phyloP scores from a whole-genome alignment of 257 asterid genomes.

The Salvia splendens region DNA sequence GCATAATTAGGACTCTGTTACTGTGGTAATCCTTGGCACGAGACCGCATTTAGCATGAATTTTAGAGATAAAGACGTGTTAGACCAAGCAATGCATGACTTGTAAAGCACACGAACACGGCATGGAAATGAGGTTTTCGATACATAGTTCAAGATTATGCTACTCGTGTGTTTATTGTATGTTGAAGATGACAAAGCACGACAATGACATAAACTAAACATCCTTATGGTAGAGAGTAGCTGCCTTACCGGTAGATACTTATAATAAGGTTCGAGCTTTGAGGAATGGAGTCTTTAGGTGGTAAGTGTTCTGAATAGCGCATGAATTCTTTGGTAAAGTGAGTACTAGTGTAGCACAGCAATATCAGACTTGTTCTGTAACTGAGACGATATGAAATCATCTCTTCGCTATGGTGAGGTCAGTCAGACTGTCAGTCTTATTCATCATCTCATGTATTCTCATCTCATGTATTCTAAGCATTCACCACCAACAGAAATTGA shows the following conservation, averaged over 20 bases:
- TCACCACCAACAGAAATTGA: not conserved
- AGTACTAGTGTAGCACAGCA: not conserved
- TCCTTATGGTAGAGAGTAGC: not conserved
- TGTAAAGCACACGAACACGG: not conserved
- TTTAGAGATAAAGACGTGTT: not conserved
- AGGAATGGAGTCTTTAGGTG: not conserved
- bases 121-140: not conserved
- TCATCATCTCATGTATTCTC: not conserved
- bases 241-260: constrained; percentile 1
- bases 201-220: constrained; percentile 4
- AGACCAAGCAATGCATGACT: not conserved
- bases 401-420: not conserved
- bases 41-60: not conserved
- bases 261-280: not conserved
- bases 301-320: not conserved
- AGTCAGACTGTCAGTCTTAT: constrained; percentile 1
- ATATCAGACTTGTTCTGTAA: not conserved
- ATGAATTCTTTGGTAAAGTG: not conserved
- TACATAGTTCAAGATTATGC: constrained; percentile 1
- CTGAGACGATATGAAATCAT: constrained; percentile 13
- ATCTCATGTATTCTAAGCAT: not conserved
- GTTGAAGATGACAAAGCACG: not conserved
- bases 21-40: not conserved
- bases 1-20: constrained; percentile 8
- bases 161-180: not conserved